These are phyloP conservation scores for Cyberlindnera maritima DNA, from an alignment of 805 yeast genomes.

Conservation along the genomic window DNA sequence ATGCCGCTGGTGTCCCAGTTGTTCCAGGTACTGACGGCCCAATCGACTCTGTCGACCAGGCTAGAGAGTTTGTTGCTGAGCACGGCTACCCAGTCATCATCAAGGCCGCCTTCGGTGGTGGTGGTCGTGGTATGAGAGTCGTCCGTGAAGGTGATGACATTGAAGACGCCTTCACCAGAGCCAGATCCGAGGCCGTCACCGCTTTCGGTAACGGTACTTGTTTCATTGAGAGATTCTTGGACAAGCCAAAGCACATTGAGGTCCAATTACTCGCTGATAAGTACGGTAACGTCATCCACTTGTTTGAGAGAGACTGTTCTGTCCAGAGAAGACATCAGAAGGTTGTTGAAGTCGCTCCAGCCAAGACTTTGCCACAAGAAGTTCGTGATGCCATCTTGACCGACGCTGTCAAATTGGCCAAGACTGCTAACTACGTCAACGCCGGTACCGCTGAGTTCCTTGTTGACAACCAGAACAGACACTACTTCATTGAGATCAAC, in stretches of 20 bases:
- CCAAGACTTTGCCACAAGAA: conserved; percentile 76
- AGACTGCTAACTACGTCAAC: conserved; percentile 84
- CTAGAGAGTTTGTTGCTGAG: conserved; percentile 70
- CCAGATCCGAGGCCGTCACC: conserved; percentile 88
- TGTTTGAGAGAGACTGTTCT: conserved; percentile 98
- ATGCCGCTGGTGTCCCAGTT: conserved; percentile 77
- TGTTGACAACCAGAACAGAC: conserved; percentile 91
- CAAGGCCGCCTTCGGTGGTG: conserved; percentile 99
- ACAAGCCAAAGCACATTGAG: conserved; percentile 96
- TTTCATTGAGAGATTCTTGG: conserved; percentile 92
- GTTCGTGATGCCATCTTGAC: conserved; percentile 90
- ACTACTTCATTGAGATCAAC: conserved; percentile 96
- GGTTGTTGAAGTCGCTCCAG: conserved; percentile 98
- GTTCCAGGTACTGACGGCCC: conserved; percentile 99
- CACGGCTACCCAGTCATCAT: conserved; percentile 96
- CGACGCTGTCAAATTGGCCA: conserved; percentile 93
- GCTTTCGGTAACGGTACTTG: conserved; percentile 99
- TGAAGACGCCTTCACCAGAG: conserved; percentile 88
- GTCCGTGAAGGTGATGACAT: conserved; percentile 95
- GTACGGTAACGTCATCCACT: conserved; percentile 91
- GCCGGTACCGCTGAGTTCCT: conserved; percentile 99
- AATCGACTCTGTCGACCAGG: conserved; percentile 75
- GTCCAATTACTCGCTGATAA: conserved; percentile 93
- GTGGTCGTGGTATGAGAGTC: conserved; percentile 99
- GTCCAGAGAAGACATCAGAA: conserved; percentile 99